phyloP scores from a whole-genome alignment of 306 rosid genomes.

The Delonix regia region DNA sequence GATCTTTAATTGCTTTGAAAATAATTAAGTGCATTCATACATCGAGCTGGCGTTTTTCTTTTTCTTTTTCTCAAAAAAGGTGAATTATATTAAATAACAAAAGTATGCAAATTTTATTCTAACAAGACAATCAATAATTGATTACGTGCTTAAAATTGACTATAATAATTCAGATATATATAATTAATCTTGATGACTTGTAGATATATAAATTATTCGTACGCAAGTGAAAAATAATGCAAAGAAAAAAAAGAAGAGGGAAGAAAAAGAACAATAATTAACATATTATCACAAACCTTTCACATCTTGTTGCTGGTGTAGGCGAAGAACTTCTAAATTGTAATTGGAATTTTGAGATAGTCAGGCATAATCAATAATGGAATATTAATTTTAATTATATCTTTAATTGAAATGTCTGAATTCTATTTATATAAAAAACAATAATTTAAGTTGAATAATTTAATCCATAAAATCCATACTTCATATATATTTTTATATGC shows the following conservation, averaged over 20 bases:
- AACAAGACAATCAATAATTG: too few relatives aligned
- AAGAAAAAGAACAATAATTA: neutral
- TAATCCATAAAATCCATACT: neutral
- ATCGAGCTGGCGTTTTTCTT: too few relatives aligned
- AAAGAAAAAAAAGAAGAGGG: neutral
- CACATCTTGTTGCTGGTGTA: neutral
- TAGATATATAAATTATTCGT: neutral
- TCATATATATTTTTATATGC: neutral
- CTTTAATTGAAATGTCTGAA: neutral
- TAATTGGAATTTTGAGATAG: neutral
- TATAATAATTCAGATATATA: neutral
- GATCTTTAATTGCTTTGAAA: conserved; percentile 9
- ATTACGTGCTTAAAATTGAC: neutral
- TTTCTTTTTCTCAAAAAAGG: too few relatives aligned
- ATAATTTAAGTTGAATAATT: neutral
- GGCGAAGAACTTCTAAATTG: neutral
- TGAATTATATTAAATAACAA: too few relatives aligned
- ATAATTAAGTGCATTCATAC: conserved; percentile 21
- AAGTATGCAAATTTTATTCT: too few relatives aligned
- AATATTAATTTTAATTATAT: conserved; percentile 9
- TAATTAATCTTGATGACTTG: neutral
- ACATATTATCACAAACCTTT: neutral
- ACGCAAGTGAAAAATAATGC: neutral
- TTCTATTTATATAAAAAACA: neutral
- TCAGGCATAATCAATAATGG: conserved; percentile 17